Base-by-base conservation (phyloP, 495 filamentous ascomycete species). In the Cetradonia linearis region DNA sequence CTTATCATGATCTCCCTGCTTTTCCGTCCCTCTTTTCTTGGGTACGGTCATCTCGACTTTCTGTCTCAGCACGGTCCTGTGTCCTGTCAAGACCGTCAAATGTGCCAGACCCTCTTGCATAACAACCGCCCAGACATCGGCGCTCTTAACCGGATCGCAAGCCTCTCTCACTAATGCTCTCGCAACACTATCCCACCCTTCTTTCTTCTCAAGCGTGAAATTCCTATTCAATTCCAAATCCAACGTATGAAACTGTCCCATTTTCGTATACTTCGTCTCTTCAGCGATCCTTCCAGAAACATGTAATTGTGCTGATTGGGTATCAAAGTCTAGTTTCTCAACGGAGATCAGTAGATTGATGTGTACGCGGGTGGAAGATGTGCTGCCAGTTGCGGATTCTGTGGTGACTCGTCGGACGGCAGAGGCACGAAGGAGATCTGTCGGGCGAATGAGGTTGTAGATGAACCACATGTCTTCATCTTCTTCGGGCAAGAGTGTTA, bases 381-480 rank as follows among this genome's bases (percentile, higher is more conserved):
- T 89, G 46, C 85, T 86, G 40, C 91, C 92, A 0, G 88, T 90
- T 47, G 81, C 76, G 23, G 83, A 80, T 48, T 83, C 80, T 38
- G 81, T 83, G 16, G 82, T 85, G 42, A 95, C 83, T 46, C 88
- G 87, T 65, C 93, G 89, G 59, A 93, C 75, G 46, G 93, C 89
- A 56, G 85, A 86, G 33, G 90, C 91, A 64, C 84, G 84, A 59
- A 98, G 78, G 52, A 88, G 74, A 65, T 98, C 94, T 40, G 75
- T 78, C 28, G 84, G 81, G 14, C 84, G 82, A 70, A 98, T 92
- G 40, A 98, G 80, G 74, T 98, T 98, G 78, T 96, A 91, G 70
- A 87, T 86, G 68, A 96, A 91, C 93, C 93, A 98, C 91, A 98
- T 96, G 71, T 98, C 93, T 74, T 97, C 93, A 34, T 91, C 89